Evolutionary conservation across 2,329 filamentous ascomycete genomes (phyloP), one percentile per base, ranked within the genome.

Genomic region (Neobulgaria alba): DNA sequence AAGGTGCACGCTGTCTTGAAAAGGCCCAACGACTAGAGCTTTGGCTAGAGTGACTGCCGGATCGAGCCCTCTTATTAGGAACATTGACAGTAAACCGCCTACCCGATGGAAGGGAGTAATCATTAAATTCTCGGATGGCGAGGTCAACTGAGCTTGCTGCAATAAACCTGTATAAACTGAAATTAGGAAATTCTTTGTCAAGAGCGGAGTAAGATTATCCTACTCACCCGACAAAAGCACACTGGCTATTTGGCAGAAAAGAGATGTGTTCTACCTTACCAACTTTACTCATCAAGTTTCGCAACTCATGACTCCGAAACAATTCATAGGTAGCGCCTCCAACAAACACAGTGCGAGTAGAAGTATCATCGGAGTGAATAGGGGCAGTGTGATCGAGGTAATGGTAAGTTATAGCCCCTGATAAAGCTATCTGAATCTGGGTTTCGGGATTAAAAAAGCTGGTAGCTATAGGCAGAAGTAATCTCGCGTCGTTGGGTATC

Each of bases 201-300:
- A n/a, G n/a, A n/a, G n/a, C n/a, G n/a, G n/a, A n/a, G n/a, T n/a
- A n/a, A n/a, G n/a, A n/a, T n/a, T n/a, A n/a, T n/a, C n/a, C n/a
- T n/a, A n/a, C n/a, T n/a, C n/a, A n/a, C n/a, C n/a, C n/a, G n/a
- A n/a, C n/a, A n/a, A n/a, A n/a, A n/a, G n/a, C n/a, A n/a, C n/a
- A n/a, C n/a, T n/a, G n/a, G n/a, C n/a, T n/a, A n/a, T n/a, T n/a
- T n/a, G n/a, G n/a, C n/a, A n/a, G n/a, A n/a, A n/a, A n/a, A n/a
- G n/a, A n/a, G n/a, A n/a, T n/a, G n/a, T n/a, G n/a, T n/a, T 53
- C 46, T 16, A 58, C 48, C 14, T 32, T 36, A 8, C 55, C 55
- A 39, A 41, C 43, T 23, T 43, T 17, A 3, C 47, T 45, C 44
- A 57, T 46, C 10, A 55, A 20, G 0, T 39, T 16, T 18, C 49